A percentile compares a stretch with the other conserved stretches of the same genome.
Evolutionary conservation across 805 yeast species (phyloP).

Genomic region (Metschnikowia continentalis): DNA sequence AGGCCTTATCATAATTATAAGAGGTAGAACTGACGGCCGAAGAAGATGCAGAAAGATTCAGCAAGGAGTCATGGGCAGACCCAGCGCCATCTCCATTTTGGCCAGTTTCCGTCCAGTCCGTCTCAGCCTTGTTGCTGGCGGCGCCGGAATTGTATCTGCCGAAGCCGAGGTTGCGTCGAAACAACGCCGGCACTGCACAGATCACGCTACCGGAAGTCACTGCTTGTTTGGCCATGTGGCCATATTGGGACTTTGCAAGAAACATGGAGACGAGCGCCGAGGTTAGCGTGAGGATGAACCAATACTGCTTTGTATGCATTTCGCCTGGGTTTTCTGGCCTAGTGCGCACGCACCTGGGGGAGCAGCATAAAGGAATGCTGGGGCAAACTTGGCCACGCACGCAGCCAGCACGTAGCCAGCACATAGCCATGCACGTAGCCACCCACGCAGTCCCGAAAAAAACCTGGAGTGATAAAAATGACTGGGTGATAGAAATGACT

Average conservation of each 20-base stretch:
- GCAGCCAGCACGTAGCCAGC: too few species aligned
- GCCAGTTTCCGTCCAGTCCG: constrained; percentile 16
- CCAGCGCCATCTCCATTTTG: constrained; percentile 7
- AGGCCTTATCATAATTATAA: constrained; percentile 18
- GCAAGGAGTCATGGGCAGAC: constrained; percentile 7
- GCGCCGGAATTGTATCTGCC: constrained; percentile 1
- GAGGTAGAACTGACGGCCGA: constrained; percentile 15
- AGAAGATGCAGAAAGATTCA: constrained; percentile 7
- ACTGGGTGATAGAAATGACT: accelerated
- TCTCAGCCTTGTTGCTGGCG: constrained; percentile 14
- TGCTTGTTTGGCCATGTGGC: not conserved
- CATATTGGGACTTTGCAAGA: not conserved
- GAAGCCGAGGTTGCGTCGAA: not conserved
- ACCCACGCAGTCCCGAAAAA: too few species aligned
- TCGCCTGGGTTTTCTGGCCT: not conserved
- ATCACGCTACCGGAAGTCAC: not conserved
- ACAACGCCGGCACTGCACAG: not conserved
- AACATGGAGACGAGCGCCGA: constrained; percentile 2
- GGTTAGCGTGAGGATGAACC: not conserved
- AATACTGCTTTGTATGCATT: constrained; percentile 3
- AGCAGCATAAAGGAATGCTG: too few species aligned
- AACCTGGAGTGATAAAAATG: too few species aligned
- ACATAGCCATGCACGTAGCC: too few species aligned
- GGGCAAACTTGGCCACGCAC: too few species aligned
- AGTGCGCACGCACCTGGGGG: not conserved